A percentile compares a stretch with the other conserved stretches of the same genome.
Conservation (phyloP, 345 rosid species). For the Cochlearia excelsa region DNA sequence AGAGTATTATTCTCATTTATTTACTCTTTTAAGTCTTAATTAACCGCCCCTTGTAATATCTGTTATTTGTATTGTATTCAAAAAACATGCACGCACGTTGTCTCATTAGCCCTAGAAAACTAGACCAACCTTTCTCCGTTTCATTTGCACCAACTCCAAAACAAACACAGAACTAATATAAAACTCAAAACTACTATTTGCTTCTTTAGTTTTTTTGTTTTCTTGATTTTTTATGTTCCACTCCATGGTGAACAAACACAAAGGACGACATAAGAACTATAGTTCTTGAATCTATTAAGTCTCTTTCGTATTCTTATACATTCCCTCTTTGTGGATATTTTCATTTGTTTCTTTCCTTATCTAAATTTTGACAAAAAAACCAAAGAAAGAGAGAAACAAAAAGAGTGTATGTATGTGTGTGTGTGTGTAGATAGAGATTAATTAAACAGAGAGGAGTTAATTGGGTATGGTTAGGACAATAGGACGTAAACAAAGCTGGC, state of each 20-base stretch:
- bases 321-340: background rate
- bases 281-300: slow-evolving; percentile 13
- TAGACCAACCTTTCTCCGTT: slow-evolving; percentile 20
- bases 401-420: background rate
- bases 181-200: background rate
- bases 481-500: slow-evolving; percentile 46
- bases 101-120: slow-evolving; percentile 32
- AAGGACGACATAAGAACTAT: slow-evolving; percentile 11
- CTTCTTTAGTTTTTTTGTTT: slow-evolving; percentile 1
- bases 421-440: slow-evolving; percentile 16
- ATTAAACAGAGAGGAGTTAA: slow-evolving; percentile 1
- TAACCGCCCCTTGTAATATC: slow-evolving; percentile 24
- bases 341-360: no score
- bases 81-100: slow-evolving; percentile 38
- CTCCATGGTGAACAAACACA: slow-evolving; percentile 27
- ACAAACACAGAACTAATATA: slow-evolving; percentile 1
- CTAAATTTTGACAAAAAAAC: no score
- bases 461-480: slow-evolving; percentile 62
- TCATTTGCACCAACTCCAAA: slow-evolving; percentile 19
- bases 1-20: no score
- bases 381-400: background rate
- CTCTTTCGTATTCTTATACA: slow-evolving; percentile 20
- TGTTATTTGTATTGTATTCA: background rate
- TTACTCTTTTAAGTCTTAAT: no score
- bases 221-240: background rate